These are phyloP conservation scores for Aspergillus cavernicola DNA, from an alignment of 495 filamentous ascomycete genomes.

Conservation along the genomic window DNA sequence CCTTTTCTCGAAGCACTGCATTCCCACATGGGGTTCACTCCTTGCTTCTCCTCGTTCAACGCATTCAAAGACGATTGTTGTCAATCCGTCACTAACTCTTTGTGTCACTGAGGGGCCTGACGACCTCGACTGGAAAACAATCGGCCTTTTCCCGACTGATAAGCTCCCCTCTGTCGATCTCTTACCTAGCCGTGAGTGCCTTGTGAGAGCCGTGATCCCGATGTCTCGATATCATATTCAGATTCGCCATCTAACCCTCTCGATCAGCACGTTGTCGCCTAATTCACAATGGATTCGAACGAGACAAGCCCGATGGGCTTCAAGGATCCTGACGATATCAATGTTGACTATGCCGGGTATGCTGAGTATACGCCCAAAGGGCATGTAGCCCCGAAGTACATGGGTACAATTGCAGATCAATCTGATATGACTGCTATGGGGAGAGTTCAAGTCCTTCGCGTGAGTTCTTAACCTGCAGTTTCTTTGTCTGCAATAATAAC, in stretches of 20 bases:
- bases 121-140: too few species aligned
- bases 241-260: neutral
- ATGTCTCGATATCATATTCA: neutral
- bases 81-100: neutral
- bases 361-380: conserved; percentile 26
- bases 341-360: conserved; percentile 14
- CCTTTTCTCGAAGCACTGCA: neutral
- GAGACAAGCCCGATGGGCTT: conserved; percentile 8
- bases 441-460: conserved; percentile 41
- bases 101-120: neutral
- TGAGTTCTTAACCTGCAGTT: conserved; percentile 15
- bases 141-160: neutral
- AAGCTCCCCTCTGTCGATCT: neutral
- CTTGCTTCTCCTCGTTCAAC: neutral
- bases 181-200: neutral
- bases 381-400: conserved; percentile 36
- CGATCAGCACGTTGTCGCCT: neutral
- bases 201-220: too few species aligned
- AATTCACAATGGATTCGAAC: conserved; percentile 8
- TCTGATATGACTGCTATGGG: conserved; percentile 44
- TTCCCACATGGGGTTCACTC: conserved; percentile 12
- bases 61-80: neutral
- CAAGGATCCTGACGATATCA: conserved; percentile 16
- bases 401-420: conserved; percentile 38
- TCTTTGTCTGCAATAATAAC: conserved; percentile 8